Evolutionary conservation across 2,329 filamentous ascomycete species (phyloP), one percentile per base, ranked within the genome.

Genomic region (Pseudogymnoascus sp.): DNA sequence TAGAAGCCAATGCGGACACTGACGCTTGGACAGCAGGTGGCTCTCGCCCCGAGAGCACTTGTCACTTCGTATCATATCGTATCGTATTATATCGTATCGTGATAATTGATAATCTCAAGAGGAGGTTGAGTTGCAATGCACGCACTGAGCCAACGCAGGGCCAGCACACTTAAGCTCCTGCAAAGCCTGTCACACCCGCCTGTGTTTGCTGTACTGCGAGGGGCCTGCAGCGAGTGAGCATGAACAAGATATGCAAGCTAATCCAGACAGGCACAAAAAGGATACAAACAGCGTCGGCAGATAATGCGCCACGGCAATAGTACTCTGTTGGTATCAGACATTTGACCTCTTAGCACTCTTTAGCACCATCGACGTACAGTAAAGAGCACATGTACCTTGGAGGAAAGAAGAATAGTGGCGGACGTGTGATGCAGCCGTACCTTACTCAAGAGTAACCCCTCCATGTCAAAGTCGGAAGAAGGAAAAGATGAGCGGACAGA

Each of bases 341-440:
- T 52, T 14, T 38, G 6, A 12, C 37, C 28, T 14, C 35, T n/a
- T 40, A 35, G 33, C 33, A 11, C 4, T 37, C 40, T n/a, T 7
- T 52, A 52, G 45, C 45, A 52, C n/a, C 25, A n/a, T 9, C 7
- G 45, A 31, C 45, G 45, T 14, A n/a, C 43, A 49, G 21, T 25
- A 49, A 23, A 25, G 28, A 31, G 28, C 9, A 9, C 28, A 31
- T 31, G 5, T n/a, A 43, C 40, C 43, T 31, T 52, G 45, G 23
- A 16, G 45, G 18, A 28, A 52, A 52, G 45, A 52, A 52, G 45
- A 28, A 7, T 52, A 52, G 45, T 52, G 45, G 45, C 45, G 45
- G 45, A 52, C 25, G 45, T 52, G 45, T 16, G 45, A 52, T 52
- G 45, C 45, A 52, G 45, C 45, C 45, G 45, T 52, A 52, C 45